A percentile compares a stretch with the other conserved stretches of the same genome.
Conservation (phyloP, 306 rosid genomes). For the Prinsepia uniflora region DNA sequence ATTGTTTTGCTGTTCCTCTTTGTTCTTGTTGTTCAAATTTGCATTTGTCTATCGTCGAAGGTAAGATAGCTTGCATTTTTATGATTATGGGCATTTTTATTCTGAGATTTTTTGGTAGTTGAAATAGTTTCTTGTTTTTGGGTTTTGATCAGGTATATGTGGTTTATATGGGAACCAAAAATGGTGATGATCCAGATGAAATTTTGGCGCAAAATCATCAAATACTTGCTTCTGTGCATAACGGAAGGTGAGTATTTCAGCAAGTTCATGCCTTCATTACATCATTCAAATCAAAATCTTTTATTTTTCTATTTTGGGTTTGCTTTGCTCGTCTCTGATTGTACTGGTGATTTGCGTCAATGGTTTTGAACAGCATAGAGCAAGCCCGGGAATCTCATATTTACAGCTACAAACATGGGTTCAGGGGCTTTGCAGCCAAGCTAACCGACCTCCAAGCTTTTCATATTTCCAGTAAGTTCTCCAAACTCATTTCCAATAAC, state of each 20-base stretch:
- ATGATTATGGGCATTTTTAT: not conserved
- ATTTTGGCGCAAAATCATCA: slow-evolving; percentile 54
- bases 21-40: slow-evolving; percentile 41
- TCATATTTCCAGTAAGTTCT: slow-evolving; percentile 54
- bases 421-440: slow-evolving; percentile 79
- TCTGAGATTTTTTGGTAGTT: not conserved
- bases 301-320: not conserved
- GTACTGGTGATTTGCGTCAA: not conserved
- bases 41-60: slow-evolving; percentile 49
- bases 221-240: slow-evolving; percentile 61
- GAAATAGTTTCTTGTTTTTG: slow-evolving; percentile 4
- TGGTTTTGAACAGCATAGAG: slow-evolving; percentile 47
- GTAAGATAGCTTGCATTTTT: slow-evolving; percentile 23
- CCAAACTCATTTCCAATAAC: not conserved
- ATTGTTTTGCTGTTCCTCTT: slow-evolving; percentile 31
- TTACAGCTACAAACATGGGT: slow-evolving; percentile 70
- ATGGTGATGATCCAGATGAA: slow-evolving; percentile 48
- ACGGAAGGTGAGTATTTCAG: slow-evolving; percentile 45
- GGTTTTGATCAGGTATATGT: slow-evolving; percentile 54
- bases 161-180: slow-evolving; percentile 76
- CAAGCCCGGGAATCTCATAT: slow-evolving; percentile 57
- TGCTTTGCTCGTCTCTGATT: slow-evolving; percentile 1
- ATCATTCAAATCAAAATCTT: slow-evolving; percentile 9
- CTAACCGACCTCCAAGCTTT: slow-evolving; percentile 56
- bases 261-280: not conserved